phyloP scores from a whole-genome alignment of 768 basidiomycete species.

The Lactifluus hygrophoroides region DNA sequence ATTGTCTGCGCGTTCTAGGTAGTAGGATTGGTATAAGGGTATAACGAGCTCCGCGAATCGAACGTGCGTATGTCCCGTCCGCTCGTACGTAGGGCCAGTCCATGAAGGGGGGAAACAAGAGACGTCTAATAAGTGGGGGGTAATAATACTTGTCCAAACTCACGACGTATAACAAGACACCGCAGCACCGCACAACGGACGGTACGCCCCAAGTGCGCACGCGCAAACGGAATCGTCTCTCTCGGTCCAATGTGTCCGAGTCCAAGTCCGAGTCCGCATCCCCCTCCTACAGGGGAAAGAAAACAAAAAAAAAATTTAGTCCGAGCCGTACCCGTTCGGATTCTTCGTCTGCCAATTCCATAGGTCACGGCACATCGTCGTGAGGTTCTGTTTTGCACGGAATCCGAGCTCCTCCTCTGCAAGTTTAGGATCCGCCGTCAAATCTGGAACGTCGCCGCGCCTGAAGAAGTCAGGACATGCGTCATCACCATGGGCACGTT shows the following conservation, averaged over 20 bases:
- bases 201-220: background rate
- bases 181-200: background rate
- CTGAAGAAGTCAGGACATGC: constrained; percentile 35
- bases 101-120: background rate
- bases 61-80: background rate
- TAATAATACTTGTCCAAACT: constrained; percentile 8
- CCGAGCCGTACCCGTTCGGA: constrained; percentile 57
- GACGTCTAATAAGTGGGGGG: constrained; percentile 1
- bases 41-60: constrained; percentile 4
- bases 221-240: background rate
- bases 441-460: constrained; percentile 90
- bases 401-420: constrained; percentile 93
- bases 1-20: constrained; percentile 6
- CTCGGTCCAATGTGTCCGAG: background rate
- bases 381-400: constrained; percentile 68
- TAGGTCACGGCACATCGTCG: constrained; percentile 91
- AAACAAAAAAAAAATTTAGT: constrained; percentile 2
- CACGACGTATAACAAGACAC: constrained; percentile 4
- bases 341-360: constrained; percentile 99
- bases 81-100: background rate
- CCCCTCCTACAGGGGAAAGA: background rate
- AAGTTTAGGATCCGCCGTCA: constrained; percentile 87
- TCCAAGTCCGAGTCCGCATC: background rate
- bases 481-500: background rate
- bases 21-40: constrained; percentile 9